Conservation (phyloP, 495 filamentous ascomycete species). For the Evansstolkia leycettana region DNA sequence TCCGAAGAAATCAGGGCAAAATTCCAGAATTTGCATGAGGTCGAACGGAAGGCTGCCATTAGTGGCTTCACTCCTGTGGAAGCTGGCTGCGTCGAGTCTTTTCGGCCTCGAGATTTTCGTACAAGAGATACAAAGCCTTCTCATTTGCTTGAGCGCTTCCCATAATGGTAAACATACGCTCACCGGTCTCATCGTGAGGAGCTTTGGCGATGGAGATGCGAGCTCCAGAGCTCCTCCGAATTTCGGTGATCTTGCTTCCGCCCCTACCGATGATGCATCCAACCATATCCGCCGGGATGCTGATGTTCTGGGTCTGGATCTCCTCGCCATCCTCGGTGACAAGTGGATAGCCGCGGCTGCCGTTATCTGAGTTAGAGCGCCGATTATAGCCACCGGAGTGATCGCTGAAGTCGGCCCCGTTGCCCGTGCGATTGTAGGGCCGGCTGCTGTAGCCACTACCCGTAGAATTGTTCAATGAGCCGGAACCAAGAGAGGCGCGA, state of each 20-base stretch:
- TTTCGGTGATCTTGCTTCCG: slow-evolving; percentile 95
- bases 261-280: slow-evolving; percentile 95
- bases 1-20: no score
- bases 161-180: slow-evolving; percentile 99
- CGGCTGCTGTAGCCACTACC: slow-evolving; percentile 48
- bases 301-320: slow-evolving; percentile 97
- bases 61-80: slow-evolving; percentile 53
- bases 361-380: slow-evolving; percentile 70
- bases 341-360: slow-evolving; percentile 59
- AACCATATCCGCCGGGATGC: slow-evolving; percentile 98
- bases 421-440: slow-evolving; percentile 83
- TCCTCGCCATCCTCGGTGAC: slow-evolving; percentile 94
- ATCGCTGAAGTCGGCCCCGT: slow-evolving; percentile 95
- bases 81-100: slow-evolving; percentile 87
- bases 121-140: slow-evolving; percentile 87
- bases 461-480: slow-evolving; percentile 30
- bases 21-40: no score
- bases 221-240: slow-evolving; percentile 88
- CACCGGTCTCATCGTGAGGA: slow-evolving; percentile 91
- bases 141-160: slow-evolving; percentile 85
- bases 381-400: slow-evolving; percentile 54
- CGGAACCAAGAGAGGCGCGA: slow-evolving; percentile 53
- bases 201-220: slow-evolving; percentile 98
- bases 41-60: no score
- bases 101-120: slow-evolving; percentile 97